These are phyloP conservation scores for Russula vinacea DNA, from an alignment of 768 basidiomycete genomes.

Conservation along the genomic window DNA sequence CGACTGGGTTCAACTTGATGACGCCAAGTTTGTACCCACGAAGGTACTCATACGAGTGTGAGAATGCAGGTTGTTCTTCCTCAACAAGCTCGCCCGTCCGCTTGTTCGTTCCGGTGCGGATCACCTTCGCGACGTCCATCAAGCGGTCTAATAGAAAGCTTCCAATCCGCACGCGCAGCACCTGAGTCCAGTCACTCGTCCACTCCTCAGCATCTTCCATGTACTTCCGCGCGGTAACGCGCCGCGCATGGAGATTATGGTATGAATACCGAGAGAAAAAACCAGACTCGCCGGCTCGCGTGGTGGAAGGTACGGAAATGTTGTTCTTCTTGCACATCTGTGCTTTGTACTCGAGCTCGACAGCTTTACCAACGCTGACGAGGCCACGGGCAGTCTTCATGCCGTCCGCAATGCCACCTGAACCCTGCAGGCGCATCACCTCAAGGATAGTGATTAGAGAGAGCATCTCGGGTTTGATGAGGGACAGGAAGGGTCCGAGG, in stretches of 20 bases:
- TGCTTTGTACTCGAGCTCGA: slow-evolving; percentile 90
- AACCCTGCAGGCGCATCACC: slow-evolving; percentile 74
- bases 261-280: slow-evolving; percentile 64
- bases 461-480: slow-evolving; percentile 73
- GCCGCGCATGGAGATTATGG: slow-evolving; percentile 55
- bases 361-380: slow-evolving; percentile 72
- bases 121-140: slow-evolving; percentile 80
- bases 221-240: slow-evolving; percentile 62
- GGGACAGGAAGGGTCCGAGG: slow-evolving; percentile 68
- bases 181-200: slow-evolving; percentile 82
- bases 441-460: slow-evolving; percentile 89
- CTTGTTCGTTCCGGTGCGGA: slow-evolving; percentile 55
- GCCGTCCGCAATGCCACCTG: slow-evolving; percentile 73
- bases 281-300: slow-evolving; percentile 38
- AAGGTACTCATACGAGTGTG: slow-evolving; percentile 88
- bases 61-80: slow-evolving; percentile 87
- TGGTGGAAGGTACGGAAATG: slow-evolving; percentile 39
- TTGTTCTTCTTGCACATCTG: slow-evolving; percentile 67
- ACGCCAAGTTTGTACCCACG: slow-evolving; percentile 93
- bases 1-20: slow-evolving; percentile 78
- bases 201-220: slow-evolving; percentile 65
- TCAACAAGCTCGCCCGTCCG: slow-evolving; percentile 59
- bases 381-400: slow-evolving; percentile 89
- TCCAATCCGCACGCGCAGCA: slow-evolving; percentile 72
- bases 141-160: slow-evolving; percentile 78